These are phyloP conservation scores for Raddia distichophylla DNA, from an alignment of 176 grass and related monocot genomes.

Conservation along the genomic window DNA sequence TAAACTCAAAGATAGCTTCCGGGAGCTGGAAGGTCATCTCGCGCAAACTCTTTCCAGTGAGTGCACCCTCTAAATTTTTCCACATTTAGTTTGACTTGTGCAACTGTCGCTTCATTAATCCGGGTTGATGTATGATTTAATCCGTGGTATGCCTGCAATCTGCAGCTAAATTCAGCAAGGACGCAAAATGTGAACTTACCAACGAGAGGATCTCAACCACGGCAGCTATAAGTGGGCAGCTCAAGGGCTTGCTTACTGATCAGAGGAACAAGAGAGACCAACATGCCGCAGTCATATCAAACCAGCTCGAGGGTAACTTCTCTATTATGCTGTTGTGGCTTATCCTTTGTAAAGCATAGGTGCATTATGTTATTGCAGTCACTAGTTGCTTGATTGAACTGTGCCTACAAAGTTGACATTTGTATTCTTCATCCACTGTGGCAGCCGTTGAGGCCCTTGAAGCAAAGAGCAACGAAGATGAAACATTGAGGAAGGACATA, in stretches of 20 bases:
- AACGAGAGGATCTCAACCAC: constrained; percentile 38
- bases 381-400: constrained; percentile 13
- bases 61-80: neutral
- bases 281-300: constrained; percentile 35
- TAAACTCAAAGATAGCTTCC: constrained; percentile 39
- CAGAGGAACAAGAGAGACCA: constrained; percentile 38
- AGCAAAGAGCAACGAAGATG: constrained; percentile 39
- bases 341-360: neutral
- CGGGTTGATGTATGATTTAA: neutral
- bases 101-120: neutral
- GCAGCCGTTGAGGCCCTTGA: constrained; percentile 56
- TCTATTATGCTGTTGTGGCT: neutral
- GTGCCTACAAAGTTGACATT: neutral
- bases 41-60: constrained; percentile 49
- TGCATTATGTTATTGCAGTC: neutral
- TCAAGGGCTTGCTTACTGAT: constrained; percentile 32
- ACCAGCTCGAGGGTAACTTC: constrained; percentile 47
- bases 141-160: constrained; percentile 18
- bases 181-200: constrained; percentile 19
- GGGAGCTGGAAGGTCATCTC: constrained; percentile 45
- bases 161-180: constrained; percentile 52
- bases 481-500: constrained; percentile 27
- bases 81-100: neutral
- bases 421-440: constrained; percentile 9
- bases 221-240: constrained; percentile 31